phyloP scores from a whole-genome alignment of 352 stramenopile species.

The Blastocystis sp. region DNA sequence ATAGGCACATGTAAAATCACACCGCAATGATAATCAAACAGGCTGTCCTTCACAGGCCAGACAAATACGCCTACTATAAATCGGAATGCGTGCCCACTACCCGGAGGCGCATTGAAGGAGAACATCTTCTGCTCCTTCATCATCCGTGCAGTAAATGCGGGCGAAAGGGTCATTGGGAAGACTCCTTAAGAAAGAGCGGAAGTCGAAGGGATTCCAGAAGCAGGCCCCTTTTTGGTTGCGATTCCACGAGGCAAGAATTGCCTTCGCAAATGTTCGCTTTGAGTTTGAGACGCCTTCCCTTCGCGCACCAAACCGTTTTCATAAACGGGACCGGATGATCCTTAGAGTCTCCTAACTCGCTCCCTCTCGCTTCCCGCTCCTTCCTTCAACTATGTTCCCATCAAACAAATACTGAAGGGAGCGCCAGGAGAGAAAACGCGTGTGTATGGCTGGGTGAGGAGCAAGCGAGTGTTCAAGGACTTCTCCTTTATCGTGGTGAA shows the following conservation, averaged over 20 bases:
- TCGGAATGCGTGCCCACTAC: not conserved
- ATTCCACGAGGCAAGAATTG: too few species aligned
- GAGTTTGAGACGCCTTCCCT: too few species aligned
- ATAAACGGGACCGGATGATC: too few species aligned
- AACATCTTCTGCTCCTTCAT: constrained; percentile 52
- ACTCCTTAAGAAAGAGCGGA: too few species aligned
- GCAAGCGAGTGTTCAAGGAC: constrained; percentile 81
- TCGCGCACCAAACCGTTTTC: too few species aligned
- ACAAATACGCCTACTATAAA: constrained; percentile 29
- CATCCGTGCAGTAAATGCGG: constrained; percentile 25
- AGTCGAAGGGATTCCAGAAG: too few species aligned
- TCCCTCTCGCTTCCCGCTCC: too few species aligned
- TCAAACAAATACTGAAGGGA: constrained; percentile 76
- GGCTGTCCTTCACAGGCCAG: constrained; percentile 43
- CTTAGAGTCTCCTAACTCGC: too few species aligned
- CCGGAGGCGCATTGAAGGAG: constrained; percentile 50
- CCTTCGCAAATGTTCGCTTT: too few species aligned
- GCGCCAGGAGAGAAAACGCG: constrained; percentile 82
- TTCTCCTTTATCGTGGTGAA: constrained; percentile 90
- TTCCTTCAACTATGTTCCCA: not conserved
- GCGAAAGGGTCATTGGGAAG: not conserved
- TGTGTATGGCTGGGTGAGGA: constrained; percentile 89
- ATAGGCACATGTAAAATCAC: not conserved
- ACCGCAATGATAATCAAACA: constrained; percentile 43
- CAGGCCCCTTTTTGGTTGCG: too few species aligned